phyloP scores from a whole-genome alignment of 257 asterid species.

The Forsythia suspensa region DNA sequence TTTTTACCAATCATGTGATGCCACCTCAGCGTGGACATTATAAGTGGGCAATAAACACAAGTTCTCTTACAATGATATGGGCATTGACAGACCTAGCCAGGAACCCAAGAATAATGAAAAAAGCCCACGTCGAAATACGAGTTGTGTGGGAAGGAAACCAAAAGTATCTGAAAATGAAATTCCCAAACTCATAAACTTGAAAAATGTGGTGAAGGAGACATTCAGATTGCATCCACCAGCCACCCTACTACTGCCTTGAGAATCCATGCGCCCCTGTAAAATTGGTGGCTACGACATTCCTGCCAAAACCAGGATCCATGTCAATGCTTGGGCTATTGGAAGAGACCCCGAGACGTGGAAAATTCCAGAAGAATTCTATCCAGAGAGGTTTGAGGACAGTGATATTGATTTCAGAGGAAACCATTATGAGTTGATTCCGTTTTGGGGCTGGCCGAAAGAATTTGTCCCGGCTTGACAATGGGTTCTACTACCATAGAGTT shows the following conservation, averaged over 20 bases:
- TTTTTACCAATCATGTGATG: too few relatives aligned
- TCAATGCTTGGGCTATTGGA: slow-evolving; percentile 9
- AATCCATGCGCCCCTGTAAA: too few relatives aligned
- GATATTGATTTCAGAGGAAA: slow-evolving; percentile 6
- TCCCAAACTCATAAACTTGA: too few relatives aligned
- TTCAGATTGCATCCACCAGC: too few relatives aligned
- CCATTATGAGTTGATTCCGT: neutral
- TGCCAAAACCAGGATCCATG: neutral
- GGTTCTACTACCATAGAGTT: neutral
- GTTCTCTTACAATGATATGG: neutral
- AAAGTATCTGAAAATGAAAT: too few relatives aligned
- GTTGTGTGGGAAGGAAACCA: neutral
- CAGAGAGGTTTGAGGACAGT: slow-evolving; percentile 8
- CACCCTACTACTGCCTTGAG: too few relatives aligned
- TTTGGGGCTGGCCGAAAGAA: neutral
- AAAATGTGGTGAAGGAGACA: too few relatives aligned
- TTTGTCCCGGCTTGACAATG: slow-evolving; percentile 1
- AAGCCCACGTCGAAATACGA: neutral
- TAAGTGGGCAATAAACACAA: neutral
- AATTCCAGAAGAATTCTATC: slow-evolving; percentile 1
- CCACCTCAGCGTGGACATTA: too few relatives aligned
- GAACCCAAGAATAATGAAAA: slow-evolving; percentile 2
- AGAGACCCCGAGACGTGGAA: neutral
- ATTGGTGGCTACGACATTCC: too few relatives aligned
- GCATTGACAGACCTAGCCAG: slow-evolving; percentile 11